phyloP scores from a whole-genome alignment of 495 filamentous ascomycete genomes.

The Xylaria cubensis region DNA sequence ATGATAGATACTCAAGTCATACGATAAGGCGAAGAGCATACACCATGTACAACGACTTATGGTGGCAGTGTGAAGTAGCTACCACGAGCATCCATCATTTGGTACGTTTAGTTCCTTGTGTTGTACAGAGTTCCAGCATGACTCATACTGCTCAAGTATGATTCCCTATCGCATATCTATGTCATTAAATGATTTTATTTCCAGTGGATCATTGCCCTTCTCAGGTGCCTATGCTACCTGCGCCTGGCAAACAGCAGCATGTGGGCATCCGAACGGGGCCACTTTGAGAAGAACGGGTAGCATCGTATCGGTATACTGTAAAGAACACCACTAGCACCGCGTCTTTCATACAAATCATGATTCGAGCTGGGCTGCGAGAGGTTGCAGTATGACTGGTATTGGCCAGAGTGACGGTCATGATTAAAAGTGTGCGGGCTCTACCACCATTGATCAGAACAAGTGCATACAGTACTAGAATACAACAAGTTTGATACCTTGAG shows the following conservation, averaged over 20 bases:
- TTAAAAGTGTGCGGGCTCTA: background rate
- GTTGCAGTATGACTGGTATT: background rate
- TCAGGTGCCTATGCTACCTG: background rate
- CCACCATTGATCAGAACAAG: background rate
- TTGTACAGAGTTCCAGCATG: background rate
- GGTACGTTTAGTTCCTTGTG: background rate
- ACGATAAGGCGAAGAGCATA: background rate
- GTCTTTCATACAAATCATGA: background rate
- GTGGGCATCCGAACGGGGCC: constrained; percentile 10
- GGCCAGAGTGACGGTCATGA: background rate
- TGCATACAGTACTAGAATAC: background rate
- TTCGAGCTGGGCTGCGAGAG: background rate
- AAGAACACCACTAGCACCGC: background rate
- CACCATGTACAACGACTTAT: background rate
- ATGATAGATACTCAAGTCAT: background rate
- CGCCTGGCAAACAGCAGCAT: background rate
- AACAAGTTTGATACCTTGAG: background rate
- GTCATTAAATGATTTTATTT: background rate
- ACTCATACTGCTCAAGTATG: background rate
- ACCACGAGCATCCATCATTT: background rate
- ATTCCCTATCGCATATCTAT: background rate
- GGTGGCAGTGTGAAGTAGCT: background rate
- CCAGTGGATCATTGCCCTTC: background rate
- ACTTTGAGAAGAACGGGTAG: background rate
- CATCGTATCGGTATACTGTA: background rate